Percentiles rank a stretch among this genome's conserved stretches.
These are phyloP conservation scores for Datura wrightii DNA, from an alignment of 257 asterid species.

Conservation along the genomic window DNA sequence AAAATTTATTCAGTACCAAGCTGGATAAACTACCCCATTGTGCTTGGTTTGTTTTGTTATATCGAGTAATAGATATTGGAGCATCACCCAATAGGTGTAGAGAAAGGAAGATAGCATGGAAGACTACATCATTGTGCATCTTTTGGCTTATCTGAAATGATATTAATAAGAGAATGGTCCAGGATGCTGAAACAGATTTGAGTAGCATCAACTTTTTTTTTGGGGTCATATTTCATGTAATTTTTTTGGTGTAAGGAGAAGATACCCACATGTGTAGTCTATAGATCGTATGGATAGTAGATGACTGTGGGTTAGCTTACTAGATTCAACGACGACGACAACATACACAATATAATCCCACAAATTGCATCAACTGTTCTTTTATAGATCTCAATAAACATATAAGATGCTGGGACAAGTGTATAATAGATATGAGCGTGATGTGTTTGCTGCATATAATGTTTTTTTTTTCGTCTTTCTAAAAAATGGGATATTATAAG, in stretches of 20 bases:
- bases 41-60: neutral
- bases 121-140: neutral
- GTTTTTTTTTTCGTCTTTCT: neutral
- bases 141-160: neutral
- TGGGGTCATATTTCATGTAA: neutral
- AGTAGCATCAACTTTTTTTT: neutral
- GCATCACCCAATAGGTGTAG: neutral
- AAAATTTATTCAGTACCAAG: neutral
- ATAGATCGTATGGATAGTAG: neutral
- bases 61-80: neutral
- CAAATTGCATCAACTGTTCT: neutral
- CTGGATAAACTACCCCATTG: neutral
- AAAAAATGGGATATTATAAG: neutral
- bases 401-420: neutral
- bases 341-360: no score
- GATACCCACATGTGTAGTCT: neutral
- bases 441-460: neutral
- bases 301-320: neutral
- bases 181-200: neutral
- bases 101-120: neutral
- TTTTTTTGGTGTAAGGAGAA: neutral
- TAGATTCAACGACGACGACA: neutral
- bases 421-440: neutral
- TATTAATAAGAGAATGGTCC: neutral
- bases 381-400: neutral